Evolutionary conservation across 805 yeast species (phyloP).

Genomic region (Hanseniaspora valbyensis): DNA sequence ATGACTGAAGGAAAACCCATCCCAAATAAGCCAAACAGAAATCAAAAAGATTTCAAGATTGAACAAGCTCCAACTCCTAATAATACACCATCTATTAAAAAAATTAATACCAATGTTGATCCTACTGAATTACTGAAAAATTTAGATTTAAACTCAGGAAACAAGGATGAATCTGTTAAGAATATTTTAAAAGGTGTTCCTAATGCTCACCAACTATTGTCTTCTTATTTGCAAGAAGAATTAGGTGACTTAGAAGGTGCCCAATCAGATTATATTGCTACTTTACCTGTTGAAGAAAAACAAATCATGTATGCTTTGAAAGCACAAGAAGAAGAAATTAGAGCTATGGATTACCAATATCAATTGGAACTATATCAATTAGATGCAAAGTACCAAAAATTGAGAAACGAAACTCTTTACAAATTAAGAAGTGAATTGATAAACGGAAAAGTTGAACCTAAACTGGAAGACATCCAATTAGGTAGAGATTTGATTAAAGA

Average conservation of each 20-base stretch:
- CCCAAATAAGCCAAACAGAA: conserved; percentile 51
- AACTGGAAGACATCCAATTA: conserved; percentile 59
- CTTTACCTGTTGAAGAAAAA: conserved; percentile 61
- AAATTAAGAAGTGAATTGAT: conserved; percentile 62
- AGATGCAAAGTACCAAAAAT: conserved; percentile 64
- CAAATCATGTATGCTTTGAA: conserved; percentile 73
- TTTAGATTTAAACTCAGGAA: conserved; percentile 1
- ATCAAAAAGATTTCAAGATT: conserved; percentile 54
- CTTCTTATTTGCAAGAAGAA: conserved; percentile 67
- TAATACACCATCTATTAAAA: conserved; percentile 82
- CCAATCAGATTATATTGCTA: conserved; percentile 74
- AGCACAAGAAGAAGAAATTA: conserved; percentile 66
- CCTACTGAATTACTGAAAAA: conserved; percentile 10
- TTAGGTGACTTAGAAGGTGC: conserved; percentile 74
- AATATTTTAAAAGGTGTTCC: conserved; percentile 63
- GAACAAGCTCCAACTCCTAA: conserved; percentile 97
- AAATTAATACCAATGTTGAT: conserved; percentile 64
- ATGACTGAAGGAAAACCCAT: conserved; percentile 15
- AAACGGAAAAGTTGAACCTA: conserved; percentile 65
- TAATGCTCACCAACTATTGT: conserved; percentile 29
- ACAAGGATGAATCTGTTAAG: conserved; percentile 24
- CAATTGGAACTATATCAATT: conserved; percentile 78
- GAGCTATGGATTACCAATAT: conserved; percentile 78
- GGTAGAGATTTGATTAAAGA: conserved; percentile 55
- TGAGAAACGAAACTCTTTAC: conserved; percentile 61